A percentile compares a stretch with the other conserved stretches of the same genome.
phyloP scores from a whole-genome alignment of 805 yeast species.

The Vanderwaltozyma yarrowii region DNA sequence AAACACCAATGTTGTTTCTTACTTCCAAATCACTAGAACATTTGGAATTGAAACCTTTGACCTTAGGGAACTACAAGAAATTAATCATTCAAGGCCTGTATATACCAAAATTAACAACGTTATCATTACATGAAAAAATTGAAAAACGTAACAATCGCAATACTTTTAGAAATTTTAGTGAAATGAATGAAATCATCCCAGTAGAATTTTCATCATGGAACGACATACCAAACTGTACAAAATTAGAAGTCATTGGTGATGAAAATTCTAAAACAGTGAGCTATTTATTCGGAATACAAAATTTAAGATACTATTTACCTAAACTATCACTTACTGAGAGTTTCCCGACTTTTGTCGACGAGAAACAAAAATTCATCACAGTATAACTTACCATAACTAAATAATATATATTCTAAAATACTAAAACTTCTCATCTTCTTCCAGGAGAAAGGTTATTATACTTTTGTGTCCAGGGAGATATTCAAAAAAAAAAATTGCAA shows the following conservation, averaged over 20 bases:
- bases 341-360: constrained; percentile 15
- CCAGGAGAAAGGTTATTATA: no score
- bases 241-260: neutral
- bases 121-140: constrained; percentile 1
- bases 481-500: neutral
- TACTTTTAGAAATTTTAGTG: neutral
- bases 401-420: neutral
- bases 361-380: constrained; percentile 15
- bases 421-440: neutral
- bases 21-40: constrained; percentile 12
- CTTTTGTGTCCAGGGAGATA: neutral
- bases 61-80: constrained; percentile 4
- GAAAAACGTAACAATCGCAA: neutral
- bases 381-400: constrained; percentile 4
- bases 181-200: constrained; percentile 8
- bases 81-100: constrained; percentile 17
- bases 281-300: constrained; percentile 13
- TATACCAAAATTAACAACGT: constrained; percentile 10
- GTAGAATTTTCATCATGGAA: constrained; percentile 22
- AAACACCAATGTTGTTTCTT: constrained; percentile 15
- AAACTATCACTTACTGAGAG: constrained; percentile 11
- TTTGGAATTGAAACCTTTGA: constrained; percentile 11
- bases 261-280: constrained; percentile 1
- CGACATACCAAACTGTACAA: constrained; percentile 10
- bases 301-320: constrained; percentile 11